Conservation (phyloP, 1,284 basidiomycete genomes). For the Ustilago vetiveriae region DNA sequence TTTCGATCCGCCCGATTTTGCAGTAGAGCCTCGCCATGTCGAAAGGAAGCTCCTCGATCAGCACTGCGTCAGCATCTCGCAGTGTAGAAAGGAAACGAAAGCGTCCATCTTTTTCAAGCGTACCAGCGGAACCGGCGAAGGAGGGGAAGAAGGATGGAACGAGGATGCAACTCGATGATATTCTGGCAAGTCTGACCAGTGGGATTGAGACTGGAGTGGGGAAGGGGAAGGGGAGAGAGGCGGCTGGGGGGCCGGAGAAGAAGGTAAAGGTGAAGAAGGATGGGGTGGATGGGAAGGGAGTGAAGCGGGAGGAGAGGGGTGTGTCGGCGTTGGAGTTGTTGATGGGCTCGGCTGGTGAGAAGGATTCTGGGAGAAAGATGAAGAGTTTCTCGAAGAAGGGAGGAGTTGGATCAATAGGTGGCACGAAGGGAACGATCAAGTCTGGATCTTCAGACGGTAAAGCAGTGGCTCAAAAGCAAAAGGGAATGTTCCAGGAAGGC, state of each 20-base stretch:
- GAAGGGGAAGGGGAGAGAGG: constrained; percentile 1
- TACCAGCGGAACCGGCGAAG: no score
- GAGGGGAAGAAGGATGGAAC: background rate
- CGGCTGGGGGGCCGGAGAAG: background rate
- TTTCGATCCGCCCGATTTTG: no score
- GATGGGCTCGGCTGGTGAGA: background rate
- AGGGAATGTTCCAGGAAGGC: no score
- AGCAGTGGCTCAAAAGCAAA: no score
- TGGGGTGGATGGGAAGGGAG: background rate
- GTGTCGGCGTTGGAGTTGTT: constrained; percentile 9
- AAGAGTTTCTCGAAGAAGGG: background rate
- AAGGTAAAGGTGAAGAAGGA: constrained; percentile 1
- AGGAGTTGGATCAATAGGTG: no score
- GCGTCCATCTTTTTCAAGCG: background rate
- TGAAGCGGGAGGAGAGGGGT: background rate
- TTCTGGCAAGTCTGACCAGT: background rate
- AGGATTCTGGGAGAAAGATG: background rate
- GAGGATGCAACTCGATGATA: constrained; percentile 9
- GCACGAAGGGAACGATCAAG: background rate
- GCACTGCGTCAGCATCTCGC: no score
- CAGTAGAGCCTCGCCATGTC: no score
- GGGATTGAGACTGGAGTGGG: background rate
- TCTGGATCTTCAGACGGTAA: no score
- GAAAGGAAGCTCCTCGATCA: background rate
- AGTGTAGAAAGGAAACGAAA: constrained; percentile 9